These are phyloP conservation scores for Erythrobasidium hasegawianum DNA, from an alignment of 1,284 basidiomycete species.

Conservation along the genomic window DNA sequence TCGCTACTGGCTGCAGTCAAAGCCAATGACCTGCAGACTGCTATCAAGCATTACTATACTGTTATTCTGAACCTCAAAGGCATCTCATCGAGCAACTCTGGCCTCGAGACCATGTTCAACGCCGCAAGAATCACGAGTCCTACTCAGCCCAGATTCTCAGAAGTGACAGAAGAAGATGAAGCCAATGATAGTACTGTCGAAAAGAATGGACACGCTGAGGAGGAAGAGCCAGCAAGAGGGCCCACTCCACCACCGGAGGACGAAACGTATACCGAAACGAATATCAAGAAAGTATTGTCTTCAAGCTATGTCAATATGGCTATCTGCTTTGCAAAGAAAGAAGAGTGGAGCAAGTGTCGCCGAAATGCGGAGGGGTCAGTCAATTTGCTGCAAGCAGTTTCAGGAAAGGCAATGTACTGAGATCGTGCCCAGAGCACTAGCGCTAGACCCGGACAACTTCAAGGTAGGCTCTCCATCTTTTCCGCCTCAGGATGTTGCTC, in stretches of 20 bases:
- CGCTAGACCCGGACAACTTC: slow-evolving; percentile 18
- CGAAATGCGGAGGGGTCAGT: slow-evolving; percentile 15
- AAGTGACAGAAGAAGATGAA: slow-evolving; percentile 5
- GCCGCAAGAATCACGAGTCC: not conserved
- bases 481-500: not conserved
- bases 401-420: not conserved
- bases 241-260: not conserved
- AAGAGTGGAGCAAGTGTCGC: slow-evolving; percentile 18
- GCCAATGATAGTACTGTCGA: not conserved
- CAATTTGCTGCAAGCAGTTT: not conserved
- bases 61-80: slow-evolving; percentile 27
- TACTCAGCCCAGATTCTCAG: not conserved
- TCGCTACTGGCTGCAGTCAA: slow-evolving; percentile 10
- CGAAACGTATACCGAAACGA: slow-evolving; percentile 1
- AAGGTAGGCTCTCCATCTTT: slow-evolving; percentile 9
- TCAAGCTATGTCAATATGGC: slow-evolving; percentile 27
- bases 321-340: slow-evolving; percentile 16
- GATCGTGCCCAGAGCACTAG: slow-evolving; percentile 1
- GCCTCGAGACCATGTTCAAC: slow-evolving; percentile 1
- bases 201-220: not conserved
- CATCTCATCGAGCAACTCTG: not conserved
- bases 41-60: slow-evolving; percentile 21
- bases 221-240: not conserved
- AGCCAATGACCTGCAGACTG: slow-evolving; percentile 7
- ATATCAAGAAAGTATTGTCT: slow-evolving; percentile 16